These are phyloP conservation scores for Coniochaeta sp. DNA, from an alignment of 2,329 filamentous ascomycete species.

Conservation along the genomic window DNA sequence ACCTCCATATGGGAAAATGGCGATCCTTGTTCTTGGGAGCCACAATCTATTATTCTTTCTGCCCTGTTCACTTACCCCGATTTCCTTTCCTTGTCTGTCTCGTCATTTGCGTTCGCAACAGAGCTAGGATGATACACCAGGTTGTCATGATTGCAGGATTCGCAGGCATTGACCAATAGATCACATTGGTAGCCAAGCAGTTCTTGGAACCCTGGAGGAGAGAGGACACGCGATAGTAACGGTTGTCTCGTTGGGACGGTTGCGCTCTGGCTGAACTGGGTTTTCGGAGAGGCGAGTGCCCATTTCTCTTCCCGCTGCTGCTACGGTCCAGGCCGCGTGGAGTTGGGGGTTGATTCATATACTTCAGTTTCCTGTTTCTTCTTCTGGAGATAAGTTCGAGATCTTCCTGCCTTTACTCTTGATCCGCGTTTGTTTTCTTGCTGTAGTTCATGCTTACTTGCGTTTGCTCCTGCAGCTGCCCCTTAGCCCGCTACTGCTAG, in stretches of 20 bases:
- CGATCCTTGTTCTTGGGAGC: constrained; percentile 2
- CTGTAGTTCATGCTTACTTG: not conserved
- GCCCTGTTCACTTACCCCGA: not conserved
- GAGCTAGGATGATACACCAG: not conserved
- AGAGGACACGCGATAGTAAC: not conserved
- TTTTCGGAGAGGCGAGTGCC: not conserved
- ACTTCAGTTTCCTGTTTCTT: not conserved
- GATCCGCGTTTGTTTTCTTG: not conserved
- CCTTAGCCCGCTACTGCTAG: not conserved
- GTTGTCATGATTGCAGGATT: not conserved
- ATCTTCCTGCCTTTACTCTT: not conserved
- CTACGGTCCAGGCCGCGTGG: not conserved
- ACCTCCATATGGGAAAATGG: constrained; percentile 2
- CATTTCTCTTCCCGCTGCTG: not conserved
- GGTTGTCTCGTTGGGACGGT: not conserved
- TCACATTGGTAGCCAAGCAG: not conserved
- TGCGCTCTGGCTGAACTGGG: not conserved
- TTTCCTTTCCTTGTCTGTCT: not conserved
- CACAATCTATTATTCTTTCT: not conserved
- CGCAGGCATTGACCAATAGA: not conserved
- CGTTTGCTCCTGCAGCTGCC: not conserved
- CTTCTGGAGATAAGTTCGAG: not conserved
- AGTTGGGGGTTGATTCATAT: not conserved
- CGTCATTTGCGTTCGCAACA: not conserved
- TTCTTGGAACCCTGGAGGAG: not conserved